Evolutionary conservation across 768 basidiomycete genomes (phyloP).

Genomic region (Mycena rebaudengoi): DNA sequence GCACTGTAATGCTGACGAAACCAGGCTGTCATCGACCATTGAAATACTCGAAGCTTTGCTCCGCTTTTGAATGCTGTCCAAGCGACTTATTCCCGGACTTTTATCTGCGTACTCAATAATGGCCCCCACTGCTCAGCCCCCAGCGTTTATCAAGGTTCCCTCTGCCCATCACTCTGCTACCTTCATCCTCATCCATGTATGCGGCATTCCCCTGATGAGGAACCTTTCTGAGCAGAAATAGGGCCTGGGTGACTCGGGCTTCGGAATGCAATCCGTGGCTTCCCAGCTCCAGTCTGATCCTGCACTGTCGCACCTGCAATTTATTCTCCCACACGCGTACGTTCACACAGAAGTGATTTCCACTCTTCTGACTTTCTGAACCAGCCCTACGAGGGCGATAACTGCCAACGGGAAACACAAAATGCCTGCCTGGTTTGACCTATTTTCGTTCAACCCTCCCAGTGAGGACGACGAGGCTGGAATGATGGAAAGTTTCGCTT

Average conservation of each 20-base stretch:
- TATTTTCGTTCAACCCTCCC: constrained; percentile 10
- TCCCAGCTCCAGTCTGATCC: constrained; percentile 7
- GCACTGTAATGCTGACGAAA: not conserved
- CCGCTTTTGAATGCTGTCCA: not conserved
- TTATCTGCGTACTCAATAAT: not conserved
- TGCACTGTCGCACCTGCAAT: constrained; percentile 1
- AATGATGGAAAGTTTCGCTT: constrained; percentile 45
- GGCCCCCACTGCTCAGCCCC: not conserved
- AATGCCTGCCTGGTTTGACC: constrained; percentile 21
- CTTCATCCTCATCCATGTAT: constrained; percentile 25
- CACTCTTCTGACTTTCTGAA: not conserved
- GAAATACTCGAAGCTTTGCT: not conserved
- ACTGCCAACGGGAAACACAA: constrained; percentile 4
- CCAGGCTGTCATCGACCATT: not conserved
- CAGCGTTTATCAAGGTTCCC: constrained; percentile 14
- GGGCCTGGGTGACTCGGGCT: constrained; percentile 16
- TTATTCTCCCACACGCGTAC: constrained; percentile 17
- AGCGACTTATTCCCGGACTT: not conserved
- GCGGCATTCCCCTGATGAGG: not conserved
- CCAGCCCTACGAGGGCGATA: constrained; percentile 9
- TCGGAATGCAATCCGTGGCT: constrained; percentile 11
- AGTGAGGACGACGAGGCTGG: constrained; percentile 45
- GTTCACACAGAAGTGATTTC: not conserved
- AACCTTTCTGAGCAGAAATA: not conserved
- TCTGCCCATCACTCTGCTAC: constrained; percentile 15